Base-by-base conservation (phyloP, 2,329 filamentous ascomycete genomes). In the Pseudocercospora macadamiae region DNA sequence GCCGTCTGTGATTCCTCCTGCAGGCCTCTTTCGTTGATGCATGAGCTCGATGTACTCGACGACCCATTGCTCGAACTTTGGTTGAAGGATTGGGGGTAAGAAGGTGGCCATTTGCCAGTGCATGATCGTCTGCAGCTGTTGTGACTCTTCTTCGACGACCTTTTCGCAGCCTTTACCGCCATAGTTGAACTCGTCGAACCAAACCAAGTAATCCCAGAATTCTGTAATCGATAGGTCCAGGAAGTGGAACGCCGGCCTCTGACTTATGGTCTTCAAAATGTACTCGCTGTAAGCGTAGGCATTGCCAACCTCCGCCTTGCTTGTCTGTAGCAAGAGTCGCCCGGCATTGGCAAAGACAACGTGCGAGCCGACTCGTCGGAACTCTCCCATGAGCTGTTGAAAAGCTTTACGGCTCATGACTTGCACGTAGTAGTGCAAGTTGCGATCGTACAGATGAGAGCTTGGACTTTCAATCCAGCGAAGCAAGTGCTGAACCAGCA, bases 141-240 rank as follows among this genome's bases (percentile, higher is more conserved):
- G 92, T 44, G 89, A 86, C 67, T 93, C 91, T 8, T 81, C 81
- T 66, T 87, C 87, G 6, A 89, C 82, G 3, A 97, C 90, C 68
- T 95, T 86, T 51, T 88, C 86, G 66, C 91, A 96, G 3, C 90
- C 95, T 70, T 96, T 96, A 61, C 95, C 95, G 55, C 95, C 96
- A 70, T 97, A 97, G 79, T 99, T 99, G 81, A 93, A 97, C 75
- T 97, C 91, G 68, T 99, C 95, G 67, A 97, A 97, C 95, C 95
- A 99, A 3, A 97, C 87, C 0, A 99, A 86, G 70, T 97, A 97
- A 74, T 99, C 95, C 95, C 95, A 99, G 75, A 97, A 99, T 73
- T 99, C 95, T 66, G 93, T 96, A 75, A 99, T 95, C 68, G 97
- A 91, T 2, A 99, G 82, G 69, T 99, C 95, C 63, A 99, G 87